A percentile compares a stretch with the other conserved stretches of the same genome.
Evolutionary conservation across 768 basidiomycete species (phyloP).

Genomic region (Piloderma croceum): DNA sequence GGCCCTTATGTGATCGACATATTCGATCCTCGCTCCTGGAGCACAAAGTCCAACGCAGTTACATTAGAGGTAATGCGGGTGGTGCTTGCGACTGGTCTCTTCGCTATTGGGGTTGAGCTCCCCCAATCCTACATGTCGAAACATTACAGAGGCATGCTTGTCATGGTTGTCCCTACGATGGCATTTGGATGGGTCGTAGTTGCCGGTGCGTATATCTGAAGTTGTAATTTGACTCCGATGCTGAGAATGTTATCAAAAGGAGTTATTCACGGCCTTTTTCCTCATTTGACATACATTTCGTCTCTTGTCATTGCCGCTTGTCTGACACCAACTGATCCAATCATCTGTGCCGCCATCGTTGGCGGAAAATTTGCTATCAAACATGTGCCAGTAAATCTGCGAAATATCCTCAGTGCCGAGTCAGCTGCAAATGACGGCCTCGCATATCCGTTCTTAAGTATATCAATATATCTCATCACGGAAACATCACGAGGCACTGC

Average conservation of each 20-base stretch:
- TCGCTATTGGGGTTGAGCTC: conserved; percentile 92
- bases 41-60: conserved; percentile 40
- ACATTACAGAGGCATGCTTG: conserved; percentile 64
- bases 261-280: conserved; percentile 68
- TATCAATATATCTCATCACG: conserved; percentile 81
- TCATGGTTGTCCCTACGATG: conserved; percentile 81
- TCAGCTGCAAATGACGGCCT: conserved; percentile 95
- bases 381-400: conserved; percentile 69
- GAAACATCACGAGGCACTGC: conserved; percentile 60
- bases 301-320: conserved; percentile 85
- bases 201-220: conserved; percentile 40
- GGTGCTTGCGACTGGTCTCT: conserved; percentile 87
- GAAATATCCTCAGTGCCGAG: conserved; percentile 81
- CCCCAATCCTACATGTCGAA: conserved; percentile 78
- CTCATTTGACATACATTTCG: conserved; percentile 62
- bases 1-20: conserved; percentile 69
- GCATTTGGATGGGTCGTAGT: conserved; percentile 79
- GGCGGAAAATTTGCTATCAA: conserved; percentile 66
- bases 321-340: conserved; percentile 91
- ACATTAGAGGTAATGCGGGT: conserved; percentile 86
- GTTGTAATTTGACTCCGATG: conserved; percentile 1
- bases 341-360: conserved; percentile 48
- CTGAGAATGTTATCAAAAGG: conserved; percentile 28
- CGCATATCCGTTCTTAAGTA: conserved; percentile 85
- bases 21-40: conserved; percentile 79